Conservation (phyloP, 768 basidiomycete genomes). For the Leccinum imitatum region DNA sequence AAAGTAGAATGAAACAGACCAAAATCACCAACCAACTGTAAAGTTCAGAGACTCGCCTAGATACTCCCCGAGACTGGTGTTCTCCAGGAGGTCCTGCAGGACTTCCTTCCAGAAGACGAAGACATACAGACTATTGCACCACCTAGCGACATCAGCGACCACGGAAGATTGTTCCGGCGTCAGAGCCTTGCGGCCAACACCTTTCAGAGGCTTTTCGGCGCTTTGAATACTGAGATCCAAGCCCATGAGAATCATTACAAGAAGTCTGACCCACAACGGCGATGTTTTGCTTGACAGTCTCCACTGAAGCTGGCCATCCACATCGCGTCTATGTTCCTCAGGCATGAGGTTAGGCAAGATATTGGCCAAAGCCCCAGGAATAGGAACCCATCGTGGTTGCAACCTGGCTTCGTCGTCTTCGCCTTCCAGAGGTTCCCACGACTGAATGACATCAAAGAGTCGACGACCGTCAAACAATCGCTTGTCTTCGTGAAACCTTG, state of each 20-base stretch:
- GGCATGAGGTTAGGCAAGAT: neutral
- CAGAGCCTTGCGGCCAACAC: neutral
- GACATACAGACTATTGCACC: neutral
- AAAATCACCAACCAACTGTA: neutral
- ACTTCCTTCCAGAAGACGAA: neutral
- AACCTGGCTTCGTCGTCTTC: too few species aligned
- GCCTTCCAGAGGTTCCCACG: too few species aligned
- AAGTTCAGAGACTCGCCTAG: neutral
- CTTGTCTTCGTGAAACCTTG: too few species aligned
- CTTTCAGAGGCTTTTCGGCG: neutral
- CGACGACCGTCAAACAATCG: too few species aligned
- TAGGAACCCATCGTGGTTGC: too few species aligned
- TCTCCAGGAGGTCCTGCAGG: neutral
- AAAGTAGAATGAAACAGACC: neutral
- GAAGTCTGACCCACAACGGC: neutral
- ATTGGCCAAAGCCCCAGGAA: too few species aligned
- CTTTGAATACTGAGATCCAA: neutral
- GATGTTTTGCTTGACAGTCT: neutral
- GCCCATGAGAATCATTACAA: neutral
- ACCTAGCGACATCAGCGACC: neutral
- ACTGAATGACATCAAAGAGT: too few species aligned
- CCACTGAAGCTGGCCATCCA: neutral
- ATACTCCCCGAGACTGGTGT: neutral
- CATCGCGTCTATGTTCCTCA: neutral
- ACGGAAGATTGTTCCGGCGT: neutral